These are phyloP conservation scores for Wakefieldia striispora DNA, from an alignment of 768 basidiomycete species.

Conservation along the genomic window DNA sequence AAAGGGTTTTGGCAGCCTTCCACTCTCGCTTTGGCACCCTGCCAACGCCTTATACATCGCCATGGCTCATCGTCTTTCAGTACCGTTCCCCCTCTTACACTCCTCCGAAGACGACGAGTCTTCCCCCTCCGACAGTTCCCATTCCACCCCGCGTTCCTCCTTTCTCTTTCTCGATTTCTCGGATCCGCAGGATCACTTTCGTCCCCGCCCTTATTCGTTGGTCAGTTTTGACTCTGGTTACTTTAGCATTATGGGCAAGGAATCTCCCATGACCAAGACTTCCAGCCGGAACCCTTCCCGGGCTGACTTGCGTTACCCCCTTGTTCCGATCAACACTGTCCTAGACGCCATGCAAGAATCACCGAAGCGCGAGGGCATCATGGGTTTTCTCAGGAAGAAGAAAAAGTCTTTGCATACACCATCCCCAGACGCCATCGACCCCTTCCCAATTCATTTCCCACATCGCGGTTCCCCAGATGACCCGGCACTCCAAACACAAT, in stretches of 20 bases:
- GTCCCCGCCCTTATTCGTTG: conserved; percentile 19
- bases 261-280: conserved; percentile 9
- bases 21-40: conserved; percentile 22
- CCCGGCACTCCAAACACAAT: not conserved
- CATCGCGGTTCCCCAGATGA: conserved; percentile 1
- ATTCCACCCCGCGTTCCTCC: conserved; percentile 23
- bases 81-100: conserved; percentile 14
- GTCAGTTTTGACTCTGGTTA: conserved; percentile 31
- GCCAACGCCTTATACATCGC: conserved; percentile 13
- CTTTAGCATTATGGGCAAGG: conserved; percentile 26
- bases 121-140: conserved; percentile 6
- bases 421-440: conserved; percentile 5
- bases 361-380: conserved; percentile 22
- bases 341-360: conserved; percentile 5
- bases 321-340: conserved; percentile 6
- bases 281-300: conserved; percentile 11
- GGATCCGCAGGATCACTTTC: not conserved
- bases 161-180: conserved; percentile 6
- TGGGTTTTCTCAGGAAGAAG: conserved; percentile 22
- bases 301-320: conserved; percentile 11
- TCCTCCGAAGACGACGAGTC: conserved; percentile 14
- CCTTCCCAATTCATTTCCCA: conserved; percentile 1
- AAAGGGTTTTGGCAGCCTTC: conserved; percentile 24
- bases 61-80: conserved; percentile 19
- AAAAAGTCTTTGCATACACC: conserved; percentile 18